Percentiles rank a stretch among this genome's conserved stretches.
Evolutionary conservation across 805 yeast species (phyloP).

Genomic region (Phaffomyces thermotolerans): DNA sequence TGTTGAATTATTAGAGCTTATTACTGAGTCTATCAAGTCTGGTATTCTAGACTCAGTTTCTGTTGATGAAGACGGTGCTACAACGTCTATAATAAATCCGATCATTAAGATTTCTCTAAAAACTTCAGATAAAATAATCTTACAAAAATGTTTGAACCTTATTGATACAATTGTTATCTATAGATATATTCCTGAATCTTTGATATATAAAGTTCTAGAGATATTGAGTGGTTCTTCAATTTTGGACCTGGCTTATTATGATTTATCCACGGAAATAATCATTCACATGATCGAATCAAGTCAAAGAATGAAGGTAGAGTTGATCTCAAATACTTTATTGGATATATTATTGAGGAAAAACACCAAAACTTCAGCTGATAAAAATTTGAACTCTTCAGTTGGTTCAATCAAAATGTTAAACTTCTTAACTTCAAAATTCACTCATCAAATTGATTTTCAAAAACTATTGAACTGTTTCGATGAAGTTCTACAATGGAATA

Average conservation of each 20-base stretch:
- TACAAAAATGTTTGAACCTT: conserved; percentile 33
- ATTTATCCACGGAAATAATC: conserved; percentile 33
- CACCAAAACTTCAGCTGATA: conserved; percentile 9
- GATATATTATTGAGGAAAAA: conserved; percentile 14
- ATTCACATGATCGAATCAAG: conserved; percentile 25
- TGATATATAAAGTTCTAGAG: conserved; percentile 32
- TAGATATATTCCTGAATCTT: conserved; percentile 38
- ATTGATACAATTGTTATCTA: conserved; percentile 37
- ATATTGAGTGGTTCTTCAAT: conserved; percentile 40
- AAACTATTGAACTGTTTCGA: conserved; percentile 29
- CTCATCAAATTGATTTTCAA: conserved; percentile 23
- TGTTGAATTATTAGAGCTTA: conserved; percentile 28
- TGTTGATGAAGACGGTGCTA: conserved; percentile 27
- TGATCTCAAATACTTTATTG: conserved; percentile 9
- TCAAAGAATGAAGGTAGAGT: conserved; percentile 5
- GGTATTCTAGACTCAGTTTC: conserved; percentile 18
- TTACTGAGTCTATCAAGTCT: conserved; percentile 40
- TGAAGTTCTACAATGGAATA: conserved; percentile 28
- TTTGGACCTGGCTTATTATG: conserved; percentile 29
- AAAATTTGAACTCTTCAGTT: conserved; percentile 27
- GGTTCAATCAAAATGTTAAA: conserved; percentile 36
- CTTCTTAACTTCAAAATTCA: conserved; percentile 21
- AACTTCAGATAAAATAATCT: conserved; percentile 32
- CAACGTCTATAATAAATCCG: conserved; percentile 24
- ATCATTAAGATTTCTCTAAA: conserved; percentile 32